A percentile compares a stretch with the other conserved stretches of the same genome.
These are phyloP conservation scores for Myrmaecium sp. DNA, from an alignment of 2,329 filamentous ascomycete genomes.

Conservation along the genomic window DNA sequence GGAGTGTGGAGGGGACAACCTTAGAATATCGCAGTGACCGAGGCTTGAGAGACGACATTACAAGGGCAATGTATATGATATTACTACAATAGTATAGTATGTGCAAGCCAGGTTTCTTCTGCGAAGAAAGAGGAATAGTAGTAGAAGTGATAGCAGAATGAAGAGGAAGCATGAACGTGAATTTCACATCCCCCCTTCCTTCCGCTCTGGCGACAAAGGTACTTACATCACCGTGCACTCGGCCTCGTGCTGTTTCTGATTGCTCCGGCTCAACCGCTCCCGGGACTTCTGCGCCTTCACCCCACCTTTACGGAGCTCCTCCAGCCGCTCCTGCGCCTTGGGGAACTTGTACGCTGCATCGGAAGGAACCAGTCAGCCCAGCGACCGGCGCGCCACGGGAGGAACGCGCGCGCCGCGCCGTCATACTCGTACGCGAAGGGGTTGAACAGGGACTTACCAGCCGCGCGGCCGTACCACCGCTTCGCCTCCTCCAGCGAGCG, in stretches of 20 bases:
- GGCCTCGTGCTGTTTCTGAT: slow-evolving; percentile 71
- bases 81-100: no score
- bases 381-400: background rate
- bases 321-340: slow-evolving; percentile 79
- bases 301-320: slow-evolving; percentile 74
- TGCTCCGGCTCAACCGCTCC: slow-evolving; percentile 65
- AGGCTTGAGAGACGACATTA: no score
- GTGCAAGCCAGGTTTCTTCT: no score
- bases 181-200: no score
- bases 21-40: no score
- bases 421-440: no score
- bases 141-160: no score
- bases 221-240: slow-evolving; percentile 72
- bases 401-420: background rate
- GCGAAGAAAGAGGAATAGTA: no score
- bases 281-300: slow-evolving; percentile 55
- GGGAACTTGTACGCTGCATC: slow-evolving; percentile 81
- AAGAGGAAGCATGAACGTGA: no score
- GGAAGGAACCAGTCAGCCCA: slow-evolving; percentile 8
- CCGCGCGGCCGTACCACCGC: slow-evolving; percentile 94
- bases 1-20: no score
- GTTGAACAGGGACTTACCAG: slow-evolving; percentile 81
- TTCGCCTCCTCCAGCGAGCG: slow-evolving; percentile 88
- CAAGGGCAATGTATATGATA: no score
- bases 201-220: background rate